phyloP scores from a whole-genome alignment of 345 rosid genomes.

The Gossypium bickii region DNA sequence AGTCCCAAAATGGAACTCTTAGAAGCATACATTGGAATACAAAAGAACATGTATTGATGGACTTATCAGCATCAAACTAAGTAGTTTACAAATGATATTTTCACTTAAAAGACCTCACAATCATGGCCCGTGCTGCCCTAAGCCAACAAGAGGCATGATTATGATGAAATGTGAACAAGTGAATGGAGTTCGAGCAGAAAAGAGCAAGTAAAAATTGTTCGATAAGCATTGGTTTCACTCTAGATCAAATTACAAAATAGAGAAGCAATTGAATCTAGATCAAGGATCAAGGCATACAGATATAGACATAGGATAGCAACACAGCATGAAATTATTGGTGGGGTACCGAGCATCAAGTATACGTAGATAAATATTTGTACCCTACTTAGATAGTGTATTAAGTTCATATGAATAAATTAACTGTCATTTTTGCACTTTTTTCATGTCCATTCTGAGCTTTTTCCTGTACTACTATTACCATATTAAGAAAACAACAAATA shows the following conservation, averaged over 20 bases:
- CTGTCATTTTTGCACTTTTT: not conserved
- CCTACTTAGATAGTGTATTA: conserved; percentile 4
- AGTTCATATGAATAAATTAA: not conserved
- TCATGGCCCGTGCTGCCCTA: not conserved
- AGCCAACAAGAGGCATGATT: not conserved
- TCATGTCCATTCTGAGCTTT: not conserved
- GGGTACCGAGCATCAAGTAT: not conserved
- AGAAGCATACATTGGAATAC: not conserved
- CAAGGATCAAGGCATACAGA: not conserved
- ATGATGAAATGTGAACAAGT: not conserved
- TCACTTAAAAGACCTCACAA: not conserved
- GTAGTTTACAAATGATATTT: not conserved
- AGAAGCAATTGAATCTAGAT: not conserved
- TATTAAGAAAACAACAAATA: not conserved
- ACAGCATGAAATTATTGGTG: not conserved
- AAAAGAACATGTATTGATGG: not conserved
- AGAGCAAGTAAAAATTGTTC: not conserved
- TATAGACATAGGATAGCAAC: not conserved
- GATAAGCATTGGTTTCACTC: not conserved
- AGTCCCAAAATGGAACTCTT: not conserved
- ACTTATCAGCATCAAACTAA: not conserved
- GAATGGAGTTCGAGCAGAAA: not conserved
- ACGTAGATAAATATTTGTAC: not conserved
- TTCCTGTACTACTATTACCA: not conserved
- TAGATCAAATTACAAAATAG: not conserved